A percentile compares a stretch with the other conserved stretches of the same genome.
Evolutionary conservation across 768 basidiomycete genomes (phyloP).

Genomic region (Fistulinella prunicolor): DNA sequence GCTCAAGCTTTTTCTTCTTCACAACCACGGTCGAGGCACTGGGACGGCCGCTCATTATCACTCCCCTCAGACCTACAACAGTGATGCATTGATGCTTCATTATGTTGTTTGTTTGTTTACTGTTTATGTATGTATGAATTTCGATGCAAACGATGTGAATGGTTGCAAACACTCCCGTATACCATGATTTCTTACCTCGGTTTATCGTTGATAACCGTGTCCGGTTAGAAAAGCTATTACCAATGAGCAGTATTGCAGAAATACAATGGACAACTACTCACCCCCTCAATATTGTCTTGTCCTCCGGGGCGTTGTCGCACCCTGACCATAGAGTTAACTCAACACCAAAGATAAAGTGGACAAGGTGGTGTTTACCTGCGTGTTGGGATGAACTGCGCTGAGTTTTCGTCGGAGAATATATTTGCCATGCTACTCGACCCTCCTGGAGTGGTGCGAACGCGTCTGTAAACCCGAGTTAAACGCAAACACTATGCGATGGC

Average conservation of each 20-base stretch:
- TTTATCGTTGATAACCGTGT: background rate
- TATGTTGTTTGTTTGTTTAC: too few relatives aligned
- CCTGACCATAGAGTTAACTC: conserved; percentile 30
- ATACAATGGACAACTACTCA: conserved; percentile 21
- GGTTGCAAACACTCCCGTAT: too few relatives aligned
- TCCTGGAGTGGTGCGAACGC: conserved; percentile 33
- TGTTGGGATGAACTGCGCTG: conserved; percentile 61
- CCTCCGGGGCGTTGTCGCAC: conserved; percentile 71
- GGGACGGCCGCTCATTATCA: too few relatives aligned
- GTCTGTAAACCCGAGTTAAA: conserved; percentile 24
- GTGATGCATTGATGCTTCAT: too few relatives aligned
- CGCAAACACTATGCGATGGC: background rate
- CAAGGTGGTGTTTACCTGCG: conserved; percentile 46
- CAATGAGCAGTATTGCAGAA: background rate
- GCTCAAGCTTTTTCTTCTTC: too few relatives aligned
- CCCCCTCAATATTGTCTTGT: conserved; percentile 51
- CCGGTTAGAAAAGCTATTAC: conserved; percentile 28
- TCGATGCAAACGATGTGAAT: too few relatives aligned
- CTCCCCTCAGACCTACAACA: too few relatives aligned
- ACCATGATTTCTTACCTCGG: background rate
- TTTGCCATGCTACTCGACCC: conserved; percentile 26
- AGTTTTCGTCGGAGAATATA: conserved; percentile 46
- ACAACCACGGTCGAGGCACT: too few relatives aligned
- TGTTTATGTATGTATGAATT: too few relatives aligned
- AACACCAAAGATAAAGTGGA: background rate